These are phyloP conservation scores for Tephrocybe sp. DNA, from an alignment of 768 basidiomycete species.

Conservation along the genomic window DNA sequence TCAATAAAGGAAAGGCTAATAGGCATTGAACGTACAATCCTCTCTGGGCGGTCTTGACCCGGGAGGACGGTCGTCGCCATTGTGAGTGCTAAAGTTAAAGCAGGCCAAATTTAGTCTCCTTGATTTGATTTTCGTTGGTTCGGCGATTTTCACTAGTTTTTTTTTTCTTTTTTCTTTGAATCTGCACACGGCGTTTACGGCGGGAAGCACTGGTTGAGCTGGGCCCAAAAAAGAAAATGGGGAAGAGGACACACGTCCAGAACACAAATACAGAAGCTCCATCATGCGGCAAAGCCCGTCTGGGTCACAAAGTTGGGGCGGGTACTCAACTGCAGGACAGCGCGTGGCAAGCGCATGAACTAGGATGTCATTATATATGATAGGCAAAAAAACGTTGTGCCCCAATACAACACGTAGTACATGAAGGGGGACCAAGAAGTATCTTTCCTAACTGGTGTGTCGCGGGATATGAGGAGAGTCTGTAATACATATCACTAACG, in stretches of 20 bases:
- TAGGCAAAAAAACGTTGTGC: constrained; percentile 1
- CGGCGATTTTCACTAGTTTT: not conserved
- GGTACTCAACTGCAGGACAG: constrained; percentile 1
- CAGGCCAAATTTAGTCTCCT: constrained; percentile 2
- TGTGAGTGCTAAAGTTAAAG: not conserved
- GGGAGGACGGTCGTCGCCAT: constrained; percentile 1
- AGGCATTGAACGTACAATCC: constrained; percentile 10
- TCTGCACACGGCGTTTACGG: not conserved
- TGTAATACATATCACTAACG: constrained; percentile 15
- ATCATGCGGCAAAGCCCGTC: constrained; percentile 17
- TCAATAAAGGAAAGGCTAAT: constrained; percentile 3
- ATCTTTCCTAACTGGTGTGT: not conserved
- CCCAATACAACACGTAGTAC: constrained; percentile 8
- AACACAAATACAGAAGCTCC: constrained; percentile 13
- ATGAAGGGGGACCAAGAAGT: not conserved
- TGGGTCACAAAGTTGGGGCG: constrained; percentile 1
- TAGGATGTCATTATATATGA: constrained; percentile 10
- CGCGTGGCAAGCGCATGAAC: constrained; percentile 9
- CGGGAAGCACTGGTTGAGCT: not conserved
- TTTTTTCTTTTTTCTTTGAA: too few relatives aligned
- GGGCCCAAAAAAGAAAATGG: not conserved
- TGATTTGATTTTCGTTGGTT: not conserved
- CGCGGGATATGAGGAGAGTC: not conserved
- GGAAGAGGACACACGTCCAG: not conserved
- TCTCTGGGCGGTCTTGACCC: constrained; percentile 5